These are phyloP conservation scores for Chaetomium tenue DNA, from an alignment of 495 filamentous ascomycete species.

Conservation along the genomic window DNA sequence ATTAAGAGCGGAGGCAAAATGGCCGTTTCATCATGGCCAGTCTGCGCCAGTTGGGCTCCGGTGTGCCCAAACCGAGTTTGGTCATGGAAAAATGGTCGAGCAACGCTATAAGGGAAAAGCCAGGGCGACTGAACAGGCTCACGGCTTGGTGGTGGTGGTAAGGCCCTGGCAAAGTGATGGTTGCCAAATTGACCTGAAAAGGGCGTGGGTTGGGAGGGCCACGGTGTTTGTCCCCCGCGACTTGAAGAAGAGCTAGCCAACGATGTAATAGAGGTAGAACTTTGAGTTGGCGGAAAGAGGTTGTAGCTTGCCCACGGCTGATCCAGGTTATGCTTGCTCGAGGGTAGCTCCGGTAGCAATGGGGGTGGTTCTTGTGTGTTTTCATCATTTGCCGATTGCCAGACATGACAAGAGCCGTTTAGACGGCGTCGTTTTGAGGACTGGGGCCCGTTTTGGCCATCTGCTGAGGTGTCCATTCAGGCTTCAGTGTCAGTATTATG, in stretches of 20 bases:
- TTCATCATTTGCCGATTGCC: neutral
- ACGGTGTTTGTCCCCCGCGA: neutral
- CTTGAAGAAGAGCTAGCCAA: neutral
- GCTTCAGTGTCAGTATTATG: too few species aligned
- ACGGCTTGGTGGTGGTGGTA: too few species aligned
- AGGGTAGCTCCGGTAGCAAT: neutral
- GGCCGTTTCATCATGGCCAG: neutral
- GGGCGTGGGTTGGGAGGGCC: neutral
- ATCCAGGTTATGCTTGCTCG: neutral
- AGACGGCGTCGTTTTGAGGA: constrained; percentile 1
- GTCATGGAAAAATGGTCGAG: neutral
- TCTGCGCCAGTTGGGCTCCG: neutral
- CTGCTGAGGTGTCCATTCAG: neutral
- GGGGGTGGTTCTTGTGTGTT: neutral
- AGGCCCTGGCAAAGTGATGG: too few species aligned
- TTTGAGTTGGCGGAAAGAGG: neutral
- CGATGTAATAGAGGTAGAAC: neutral
- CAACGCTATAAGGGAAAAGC: too few species aligned
- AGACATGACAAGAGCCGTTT: neutral
- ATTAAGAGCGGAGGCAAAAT: neutral
- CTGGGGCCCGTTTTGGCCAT: neutral
- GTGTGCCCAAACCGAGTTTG: neutral
- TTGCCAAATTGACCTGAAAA: too few species aligned
- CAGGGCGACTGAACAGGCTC: too few species aligned
- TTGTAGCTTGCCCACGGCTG: neutral